Conservation (phyloP, 148 eudicot species). For the Dianthus caryophyllus region DNA sequence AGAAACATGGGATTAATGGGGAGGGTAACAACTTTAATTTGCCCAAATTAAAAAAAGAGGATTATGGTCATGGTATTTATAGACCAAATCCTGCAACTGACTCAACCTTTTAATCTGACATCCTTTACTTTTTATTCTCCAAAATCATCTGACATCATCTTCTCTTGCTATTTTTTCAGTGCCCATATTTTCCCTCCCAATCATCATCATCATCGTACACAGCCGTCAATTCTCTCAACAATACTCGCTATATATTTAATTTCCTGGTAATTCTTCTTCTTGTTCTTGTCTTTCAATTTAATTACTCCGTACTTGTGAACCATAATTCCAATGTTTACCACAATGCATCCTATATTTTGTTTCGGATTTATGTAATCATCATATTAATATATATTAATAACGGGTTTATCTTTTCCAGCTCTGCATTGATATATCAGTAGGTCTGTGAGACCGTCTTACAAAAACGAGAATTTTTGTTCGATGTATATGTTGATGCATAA, state of each 20-base stretch:
- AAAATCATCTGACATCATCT: not conserved
- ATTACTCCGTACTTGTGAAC: not conserved
- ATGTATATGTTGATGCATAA: no score
- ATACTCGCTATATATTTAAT: no score
- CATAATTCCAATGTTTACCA: not conserved
- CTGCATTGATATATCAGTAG: not conserved
- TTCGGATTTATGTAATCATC: not conserved
- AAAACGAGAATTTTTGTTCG: not conserved
- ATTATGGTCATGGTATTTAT: no score
- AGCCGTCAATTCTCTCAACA: not conserved
- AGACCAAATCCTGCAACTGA: not conserved
- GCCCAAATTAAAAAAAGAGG: no score
- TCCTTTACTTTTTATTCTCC: not conserved
- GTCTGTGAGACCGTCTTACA: not conserved
- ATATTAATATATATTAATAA: not conserved
- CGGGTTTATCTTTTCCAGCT: not conserved
- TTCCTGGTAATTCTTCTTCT: no score
- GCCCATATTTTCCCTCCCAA: slow-evolving; percentile 12
- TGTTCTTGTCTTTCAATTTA: not conserved
- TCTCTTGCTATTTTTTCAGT: not conserved
- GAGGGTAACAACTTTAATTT: no score
- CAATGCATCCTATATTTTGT: not conserved
- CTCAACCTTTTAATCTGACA: slow-evolving; percentile 4
- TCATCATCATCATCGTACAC: not conserved
- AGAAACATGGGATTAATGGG: no score